These are phyloP conservation scores for Lentinula lateritia DNA, from an alignment of 768 basidiomycete species.

Conservation along the genomic window DNA sequence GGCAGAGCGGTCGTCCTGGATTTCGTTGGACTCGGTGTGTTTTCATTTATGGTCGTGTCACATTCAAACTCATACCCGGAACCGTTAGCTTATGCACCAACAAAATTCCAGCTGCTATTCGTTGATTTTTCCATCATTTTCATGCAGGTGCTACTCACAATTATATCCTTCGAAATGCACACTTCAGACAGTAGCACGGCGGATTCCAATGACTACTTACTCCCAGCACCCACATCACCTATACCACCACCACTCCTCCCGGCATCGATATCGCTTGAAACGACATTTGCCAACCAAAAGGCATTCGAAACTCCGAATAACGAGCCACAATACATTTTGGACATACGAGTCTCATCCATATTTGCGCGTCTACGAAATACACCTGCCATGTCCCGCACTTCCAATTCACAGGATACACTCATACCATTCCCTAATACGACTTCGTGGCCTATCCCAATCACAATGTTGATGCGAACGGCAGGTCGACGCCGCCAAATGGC, in stretches of 20 bases:
- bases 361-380: conserved; percentile 55
- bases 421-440: conserved; percentile 62
- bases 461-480: conserved; percentile 18
- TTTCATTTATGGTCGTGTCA: neutral
- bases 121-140: conserved; percentile 65
- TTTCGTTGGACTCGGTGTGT: conserved; percentile 73
- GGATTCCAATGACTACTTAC: conserved; percentile 22
- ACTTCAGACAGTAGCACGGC: conserved; percentile 32
- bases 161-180: conserved; percentile 63
- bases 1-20: conserved; percentile 68
- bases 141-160: conserved; percentile 61
- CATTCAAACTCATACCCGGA: neutral
- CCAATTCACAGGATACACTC: conserved; percentile 23
- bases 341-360: conserved; percentile 53
- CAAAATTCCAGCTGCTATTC: conserved; percentile 56
- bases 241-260: conserved; percentile 9
- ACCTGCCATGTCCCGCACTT: conserved; percentile 26
- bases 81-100: conserved; percentile 49
- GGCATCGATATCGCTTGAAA: conserved; percentile 10
- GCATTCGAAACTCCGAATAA: conserved; percentile 12
- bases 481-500: conserved; percentile 49
- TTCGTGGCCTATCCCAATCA: conserved; percentile 29
- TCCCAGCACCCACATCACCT: conserved; percentile 17
- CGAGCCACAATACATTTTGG: conserved; percentile 46
- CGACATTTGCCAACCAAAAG: neutral